These are phyloP conservation scores for Haematococcus sp. DNA, from an alignment of 139 green algal species.

Conservation along the genomic window DNA sequence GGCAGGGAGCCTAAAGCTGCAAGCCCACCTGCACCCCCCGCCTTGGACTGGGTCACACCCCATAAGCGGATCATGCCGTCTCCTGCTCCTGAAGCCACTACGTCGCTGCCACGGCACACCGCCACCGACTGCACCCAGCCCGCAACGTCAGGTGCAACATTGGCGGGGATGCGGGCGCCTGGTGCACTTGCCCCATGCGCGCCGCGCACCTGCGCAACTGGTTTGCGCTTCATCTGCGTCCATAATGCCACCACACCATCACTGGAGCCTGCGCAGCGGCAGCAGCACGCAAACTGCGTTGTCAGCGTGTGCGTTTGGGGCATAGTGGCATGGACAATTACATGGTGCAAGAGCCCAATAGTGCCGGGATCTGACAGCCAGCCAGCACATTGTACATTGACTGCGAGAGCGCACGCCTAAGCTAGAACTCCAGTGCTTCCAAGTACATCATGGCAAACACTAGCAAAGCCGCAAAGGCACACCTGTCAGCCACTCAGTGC, in stretches of 20 bases:
- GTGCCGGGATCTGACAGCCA: no score
- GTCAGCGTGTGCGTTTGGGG: no score
- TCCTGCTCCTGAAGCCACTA: slow-evolving; percentile 77
- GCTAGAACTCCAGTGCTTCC: not conserved
- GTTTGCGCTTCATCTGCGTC: slow-evolving; percentile 76
- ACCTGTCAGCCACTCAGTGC: slow-evolving; percentile 75
- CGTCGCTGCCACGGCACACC: slow-evolving; percentile 64
- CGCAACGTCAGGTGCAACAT: slow-evolving; percentile 6
- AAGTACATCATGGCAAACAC: not conserved
- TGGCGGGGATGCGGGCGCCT: not conserved
- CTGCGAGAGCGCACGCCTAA: no score
- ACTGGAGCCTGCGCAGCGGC: not conserved
- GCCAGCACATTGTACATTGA: no score
- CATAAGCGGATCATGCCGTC: slow-evolving; percentile 89
- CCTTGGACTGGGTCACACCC: slow-evolving; percentile 38
- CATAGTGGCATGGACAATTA: no score
- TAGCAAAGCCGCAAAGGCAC: not conserved
- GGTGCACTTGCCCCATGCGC: slow-evolving; percentile 15
- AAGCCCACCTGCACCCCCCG: slow-evolving; percentile 7
- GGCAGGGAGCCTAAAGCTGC: slow-evolving; percentile 61
- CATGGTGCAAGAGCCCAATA: no score
- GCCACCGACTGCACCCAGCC: slow-evolving; percentile 83
- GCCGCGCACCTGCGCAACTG: slow-evolving; percentile 43
- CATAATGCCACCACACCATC: slow-evolving; percentile 42
- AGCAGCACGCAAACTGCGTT: not conserved